Evolutionary conservation across 2,329 filamentous ascomycete species (phyloP).

Genomic region (Epichloe amarillans): DNA sequence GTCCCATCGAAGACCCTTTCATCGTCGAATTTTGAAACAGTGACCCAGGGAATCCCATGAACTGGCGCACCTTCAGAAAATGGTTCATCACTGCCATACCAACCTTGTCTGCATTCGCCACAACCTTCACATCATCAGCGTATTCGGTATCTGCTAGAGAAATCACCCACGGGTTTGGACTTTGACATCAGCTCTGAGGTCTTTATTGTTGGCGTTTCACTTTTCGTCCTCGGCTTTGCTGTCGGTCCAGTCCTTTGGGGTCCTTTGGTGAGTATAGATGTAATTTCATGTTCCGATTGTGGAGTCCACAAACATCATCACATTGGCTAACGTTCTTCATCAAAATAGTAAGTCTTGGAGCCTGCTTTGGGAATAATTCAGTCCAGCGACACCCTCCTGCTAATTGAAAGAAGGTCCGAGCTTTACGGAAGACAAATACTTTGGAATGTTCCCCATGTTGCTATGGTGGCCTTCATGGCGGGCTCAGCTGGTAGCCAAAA

Average conservation of each 20-base stretch:
- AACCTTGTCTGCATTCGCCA: not conserved
- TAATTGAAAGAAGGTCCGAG: slow-evolving; percentile 25
- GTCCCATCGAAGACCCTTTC: not conserved
- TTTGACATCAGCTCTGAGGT: slow-evolving; percentile 54
- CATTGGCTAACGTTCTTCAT: no score
- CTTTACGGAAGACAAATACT: slow-evolving; percentile 41
- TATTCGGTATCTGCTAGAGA: slow-evolving; percentile 18
- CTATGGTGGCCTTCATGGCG: no score
- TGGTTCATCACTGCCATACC: not conserved
- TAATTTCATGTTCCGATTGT: no score
- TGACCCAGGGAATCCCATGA: not conserved
- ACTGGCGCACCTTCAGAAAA: not conserved
- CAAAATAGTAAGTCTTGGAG: no score
- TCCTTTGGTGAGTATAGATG: slow-evolving; percentile 23
- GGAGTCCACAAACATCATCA: no score
- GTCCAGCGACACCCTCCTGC: no score
- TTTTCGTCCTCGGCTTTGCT: slow-evolving; percentile 44
- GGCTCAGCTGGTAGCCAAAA: slow-evolving; percentile 32
- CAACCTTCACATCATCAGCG: not conserved
- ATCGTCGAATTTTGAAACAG: not conserved
- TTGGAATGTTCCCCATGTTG: slow-evolving; percentile 10
- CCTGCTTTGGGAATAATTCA: no score
- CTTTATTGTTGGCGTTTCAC: slow-evolving; percentile 54
- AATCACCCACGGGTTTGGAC: slow-evolving; percentile 54
- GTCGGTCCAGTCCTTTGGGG: slow-evolving; percentile 47